phyloP scores from a whole-genome alignment of 129 eudicot genomes.

The Scalesia atractyloides region DNA sequence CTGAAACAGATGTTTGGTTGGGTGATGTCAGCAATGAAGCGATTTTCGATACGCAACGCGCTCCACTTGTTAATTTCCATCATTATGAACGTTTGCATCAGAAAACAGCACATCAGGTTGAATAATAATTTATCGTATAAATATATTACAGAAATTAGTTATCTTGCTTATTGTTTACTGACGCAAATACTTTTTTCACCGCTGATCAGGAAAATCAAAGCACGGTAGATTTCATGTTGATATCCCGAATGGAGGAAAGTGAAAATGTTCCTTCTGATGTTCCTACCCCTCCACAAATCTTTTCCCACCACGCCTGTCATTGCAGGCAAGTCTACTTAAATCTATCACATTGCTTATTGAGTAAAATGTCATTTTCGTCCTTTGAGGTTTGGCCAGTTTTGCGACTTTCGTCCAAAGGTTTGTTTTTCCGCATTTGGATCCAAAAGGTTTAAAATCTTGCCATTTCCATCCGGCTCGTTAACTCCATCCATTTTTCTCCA shows the following conservation, averaged over 20 bases:
- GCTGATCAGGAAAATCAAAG: slow-evolving; percentile 45
- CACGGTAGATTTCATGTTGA: slow-evolving; percentile 80
- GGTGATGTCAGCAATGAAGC: slow-evolving; percentile 41
- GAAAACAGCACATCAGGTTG: slow-evolving; percentile 56
- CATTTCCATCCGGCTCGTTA: no score
- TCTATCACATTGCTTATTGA: slow-evolving; percentile 1
- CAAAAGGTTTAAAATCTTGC: no score
- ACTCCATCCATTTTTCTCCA: no score
- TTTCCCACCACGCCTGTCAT: slow-evolving; percentile 78
- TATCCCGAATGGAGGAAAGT: slow-evolving; percentile 48
- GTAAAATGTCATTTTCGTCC: no score
- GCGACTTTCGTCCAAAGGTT: no score
- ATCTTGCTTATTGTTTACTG: neutral
- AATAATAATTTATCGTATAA: neutral
- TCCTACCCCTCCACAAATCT: slow-evolving; percentile 38
- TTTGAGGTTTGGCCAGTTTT: no score
- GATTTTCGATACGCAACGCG: slow-evolving; percentile 49
- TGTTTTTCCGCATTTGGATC: no score
- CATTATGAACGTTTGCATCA: slow-evolving; percentile 68
- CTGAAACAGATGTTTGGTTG: slow-evolving; percentile 58
- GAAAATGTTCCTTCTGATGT: slow-evolving; percentile 30
- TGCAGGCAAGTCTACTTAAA: slow-evolving; percentile 65
- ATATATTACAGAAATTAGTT: neutral
- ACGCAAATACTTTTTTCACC: neutral
- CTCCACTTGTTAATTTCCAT: slow-evolving; percentile 74